Percentiles rank a stretch among this genome's conserved stretches.
These are phyloP conservation scores for Tulasnella sp. DNA, from an alignment of 768 basidiomycete genomes.

Conservation along the genomic window DNA sequence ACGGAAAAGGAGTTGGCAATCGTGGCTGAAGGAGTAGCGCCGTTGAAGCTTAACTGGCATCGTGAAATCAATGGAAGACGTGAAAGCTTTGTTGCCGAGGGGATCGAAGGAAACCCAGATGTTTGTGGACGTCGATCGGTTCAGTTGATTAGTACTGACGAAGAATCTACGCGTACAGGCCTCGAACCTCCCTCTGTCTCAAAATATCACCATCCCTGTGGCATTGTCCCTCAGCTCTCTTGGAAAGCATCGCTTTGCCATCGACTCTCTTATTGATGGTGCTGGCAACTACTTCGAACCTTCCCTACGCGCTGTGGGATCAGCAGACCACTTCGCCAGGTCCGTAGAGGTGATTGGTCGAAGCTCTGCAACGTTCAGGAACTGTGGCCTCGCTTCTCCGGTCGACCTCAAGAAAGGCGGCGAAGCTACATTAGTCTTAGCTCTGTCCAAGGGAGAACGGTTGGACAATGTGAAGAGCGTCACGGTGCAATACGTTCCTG, in stretches of 20 bases:
- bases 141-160: background rate
- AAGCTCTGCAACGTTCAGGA: conserved; percentile 66
- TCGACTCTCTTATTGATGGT: conserved; percentile 81
- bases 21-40: conserved; percentile 33
- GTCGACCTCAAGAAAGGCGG: conserved; percentile 68
- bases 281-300: conserved; percentile 64
- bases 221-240: conserved; percentile 58
- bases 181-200: conserved; percentile 34
- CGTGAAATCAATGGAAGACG: conserved; percentile 61
- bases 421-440: conserved; percentile 55
- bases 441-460: conserved; percentile 42
- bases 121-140: conserved; percentile 13
- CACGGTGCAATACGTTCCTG: conserved; percentile 58
- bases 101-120: conserved; percentile 62
- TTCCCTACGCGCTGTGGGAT: conserved; percentile 35
- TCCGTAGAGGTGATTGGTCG: conserved; percentile 68
- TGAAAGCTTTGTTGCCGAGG: conserved; percentile 76
- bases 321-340: conserved; percentile 46
- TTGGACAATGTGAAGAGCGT: conserved; percentile 62
- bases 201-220: conserved; percentile 65
- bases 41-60: conserved; percentile 69
- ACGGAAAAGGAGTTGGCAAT: conserved; percentile 51
- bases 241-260: conserved; percentile 65
- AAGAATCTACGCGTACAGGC: conserved; percentile 26
- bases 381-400: conserved; percentile 68